A percentile compares a stretch with the other conserved stretches of the same genome.
phyloP scores from a whole-genome alignment of 2,329 filamentous ascomycete species.

The Cladorrhinum sp. region DNA sequence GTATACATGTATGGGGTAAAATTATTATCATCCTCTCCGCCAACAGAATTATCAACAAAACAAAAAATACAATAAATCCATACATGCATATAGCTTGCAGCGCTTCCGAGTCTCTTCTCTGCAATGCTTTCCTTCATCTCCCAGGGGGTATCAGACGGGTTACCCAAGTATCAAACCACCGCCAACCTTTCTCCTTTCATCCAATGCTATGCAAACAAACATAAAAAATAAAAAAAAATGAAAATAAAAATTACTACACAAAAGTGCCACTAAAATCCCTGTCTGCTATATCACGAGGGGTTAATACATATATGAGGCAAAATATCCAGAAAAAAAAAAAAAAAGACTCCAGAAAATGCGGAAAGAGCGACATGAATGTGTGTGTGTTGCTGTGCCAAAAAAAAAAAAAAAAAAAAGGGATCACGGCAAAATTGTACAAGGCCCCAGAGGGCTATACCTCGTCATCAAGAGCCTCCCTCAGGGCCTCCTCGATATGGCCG shows the following conservation, averaged over 20 bases:
- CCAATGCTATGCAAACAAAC: conserved; percentile 4
- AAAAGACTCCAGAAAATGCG: background rate
- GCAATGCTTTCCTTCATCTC: no score
- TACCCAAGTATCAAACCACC: background rate
- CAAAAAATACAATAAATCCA: background rate
- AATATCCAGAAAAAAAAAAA: background rate
- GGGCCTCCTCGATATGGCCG: conserved; percentile 50
- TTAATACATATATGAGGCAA: background rate
- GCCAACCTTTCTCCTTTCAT: background rate
- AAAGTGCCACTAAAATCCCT: background rate
- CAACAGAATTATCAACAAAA: no score
- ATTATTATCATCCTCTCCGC: no score
- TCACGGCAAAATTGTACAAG: background rate
- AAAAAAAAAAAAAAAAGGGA: background rate
- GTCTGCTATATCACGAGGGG: background rate
- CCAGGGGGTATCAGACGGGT: background rate
- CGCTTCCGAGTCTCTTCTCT: background rate
- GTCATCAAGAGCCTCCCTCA: conserved; percentile 56
- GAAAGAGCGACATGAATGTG: background rate
- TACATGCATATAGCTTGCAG: background rate
- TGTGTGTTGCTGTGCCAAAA: conserved; percentile 6
- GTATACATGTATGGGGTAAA: no score
- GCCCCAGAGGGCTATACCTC: background rate
- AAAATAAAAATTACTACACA: no score
- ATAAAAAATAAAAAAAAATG: background rate